Evolutionary conservation across 1,284 basidiomycete species (phyloP), one percentile per base, ranked within the genome.

Genomic region (Porodaedalea pini): DNA sequence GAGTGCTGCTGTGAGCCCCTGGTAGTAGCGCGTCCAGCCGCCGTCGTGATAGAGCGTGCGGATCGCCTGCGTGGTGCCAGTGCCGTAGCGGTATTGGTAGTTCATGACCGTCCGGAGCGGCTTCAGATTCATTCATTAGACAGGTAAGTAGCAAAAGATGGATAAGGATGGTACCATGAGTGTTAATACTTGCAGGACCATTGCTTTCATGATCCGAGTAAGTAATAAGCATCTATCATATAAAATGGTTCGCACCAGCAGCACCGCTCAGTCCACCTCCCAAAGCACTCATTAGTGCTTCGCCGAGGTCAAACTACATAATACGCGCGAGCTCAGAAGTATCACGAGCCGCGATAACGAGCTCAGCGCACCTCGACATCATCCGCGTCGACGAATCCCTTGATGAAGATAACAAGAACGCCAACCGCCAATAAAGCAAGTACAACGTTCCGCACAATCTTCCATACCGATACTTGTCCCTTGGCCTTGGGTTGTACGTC

Each of bases 21-120:
- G 85, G 69, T 95, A 94, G 69, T 89, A 94, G 41, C 92, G 79
- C 45, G 77, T 74, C 74, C 80, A 86, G 5, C 91, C 90, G n/a
- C 91, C 91, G 59, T 92, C 89, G 2, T 72, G 69, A 66, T 87
- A 89, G 19, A 95, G 81, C 2, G 82, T 90, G 56, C 71, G 70
- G 49, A 78, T 80, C 5, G 89, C 86, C 51, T 80, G 71, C 2
- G 81, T 83, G n/a, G 83, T 81, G 0, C 82, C 79, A 0, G 86
- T 87, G 6, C 93, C 93, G 67, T 85, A 94, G 50, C 88, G 82
- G 67, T 90, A 91, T 71, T 92, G 92, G 68, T 91, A 94, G 75
- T 95, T 95, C 92, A 95, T 94, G 56, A 93, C 79, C 1, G 92
- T 96, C 23, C 92, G 81, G 1, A 91, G 70, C 1, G 89, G 89